Conservation (phyloP, 164 flowering plant species). For the Umbilicus rupestris region DNA sequence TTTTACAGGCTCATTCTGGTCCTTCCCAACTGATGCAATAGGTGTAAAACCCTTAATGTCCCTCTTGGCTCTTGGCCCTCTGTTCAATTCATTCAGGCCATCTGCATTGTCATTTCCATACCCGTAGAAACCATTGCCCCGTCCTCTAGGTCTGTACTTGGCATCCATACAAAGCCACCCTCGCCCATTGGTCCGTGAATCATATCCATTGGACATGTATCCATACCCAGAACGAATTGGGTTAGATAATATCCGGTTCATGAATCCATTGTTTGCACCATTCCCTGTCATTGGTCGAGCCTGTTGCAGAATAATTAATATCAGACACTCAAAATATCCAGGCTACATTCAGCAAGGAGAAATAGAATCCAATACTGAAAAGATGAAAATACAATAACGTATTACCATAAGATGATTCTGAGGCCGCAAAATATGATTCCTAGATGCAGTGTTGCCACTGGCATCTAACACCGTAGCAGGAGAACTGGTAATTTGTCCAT, state of each 20-base stretch:
- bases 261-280: conserved; percentile 26
- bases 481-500: conserved; percentile 28
- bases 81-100: conserved; percentile 57
- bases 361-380: too few relatives aligned
- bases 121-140: conserved; percentile 15
- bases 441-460: conserved; percentile 28
- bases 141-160: conserved; percentile 39
- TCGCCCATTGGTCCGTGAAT: conserved; percentile 32
- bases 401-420: conserved; percentile 39
- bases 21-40: conserved; percentile 34
- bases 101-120: conserved; percentile 23
- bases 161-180: conserved; percentile 40
- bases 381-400: too few relatives aligned
- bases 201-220: conserved; percentile 33
- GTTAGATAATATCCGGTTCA: conserved; percentile 34
- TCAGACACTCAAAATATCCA: too few relatives aligned
- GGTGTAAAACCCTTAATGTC: conserved; percentile 35
- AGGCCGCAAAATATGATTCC: conserved; percentile 43
- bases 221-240: conserved; percentile 25
- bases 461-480: conserved; percentile 25
- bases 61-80: conserved; percentile 72
- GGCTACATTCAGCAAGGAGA: too few relatives aligned
- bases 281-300: conserved; percentile 17
- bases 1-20: conserved; percentile 20
- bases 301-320: not conserved